Percentiles rank a stretch among this genome's conserved stretches.
phyloP scores from a whole-genome alignment of 257 asterid genomes.

The Linderniella brevidens region DNA sequence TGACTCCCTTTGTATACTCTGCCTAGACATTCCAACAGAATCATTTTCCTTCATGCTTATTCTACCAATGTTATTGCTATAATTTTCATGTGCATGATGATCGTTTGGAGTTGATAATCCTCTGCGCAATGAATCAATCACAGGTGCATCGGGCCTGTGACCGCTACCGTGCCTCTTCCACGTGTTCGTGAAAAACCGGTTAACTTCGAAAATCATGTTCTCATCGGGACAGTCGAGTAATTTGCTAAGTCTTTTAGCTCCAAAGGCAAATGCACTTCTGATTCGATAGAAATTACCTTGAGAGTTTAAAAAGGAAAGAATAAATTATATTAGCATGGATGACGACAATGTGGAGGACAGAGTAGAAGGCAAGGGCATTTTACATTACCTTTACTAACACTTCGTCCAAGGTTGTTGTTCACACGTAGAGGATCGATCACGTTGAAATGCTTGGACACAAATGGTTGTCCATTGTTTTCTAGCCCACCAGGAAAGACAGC shows the following conservation, averaged over 20 bases:
- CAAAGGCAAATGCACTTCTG: slow-evolving; percentile 94
- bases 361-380: slow-evolving; percentile 1
- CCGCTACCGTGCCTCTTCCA: slow-evolving; percentile 98
- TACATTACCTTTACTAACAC: slow-evolving; percentile 89
- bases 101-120: slow-evolving; percentile 31
- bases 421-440: slow-evolving; percentile 96
- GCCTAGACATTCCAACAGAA: slow-evolving; percentile 26
- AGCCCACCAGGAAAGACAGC: slow-evolving; percentile 85
- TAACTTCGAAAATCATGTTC: slow-evolving; percentile 44
- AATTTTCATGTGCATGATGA: slow-evolving; percentile 22
- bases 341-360: background rate
- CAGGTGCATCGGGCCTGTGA: slow-evolving; percentile 80
- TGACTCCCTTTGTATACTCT: slow-evolving; percentile 32
- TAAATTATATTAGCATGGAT: background rate
- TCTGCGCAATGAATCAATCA: slow-evolving; percentile 20
- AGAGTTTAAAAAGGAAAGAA: slow-evolving; percentile 9
- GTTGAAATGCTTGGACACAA: slow-evolving; percentile 81
- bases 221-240: slow-evolving; percentile 76
- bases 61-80: slow-evolving; percentile 15
- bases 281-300: slow-evolving; percentile 88
- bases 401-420: slow-evolving; percentile 97
- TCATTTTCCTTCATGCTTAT: slow-evolving; percentile 27
- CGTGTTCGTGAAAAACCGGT: slow-evolving; percentile 87
- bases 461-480: slow-evolving; percentile 76
- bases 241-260: slow-evolving; percentile 79